These are phyloP conservation scores for Blakeslea trispora DNA, from an alignment of 371 early-diverging fungal species.

Conservation along the genomic window DNA sequence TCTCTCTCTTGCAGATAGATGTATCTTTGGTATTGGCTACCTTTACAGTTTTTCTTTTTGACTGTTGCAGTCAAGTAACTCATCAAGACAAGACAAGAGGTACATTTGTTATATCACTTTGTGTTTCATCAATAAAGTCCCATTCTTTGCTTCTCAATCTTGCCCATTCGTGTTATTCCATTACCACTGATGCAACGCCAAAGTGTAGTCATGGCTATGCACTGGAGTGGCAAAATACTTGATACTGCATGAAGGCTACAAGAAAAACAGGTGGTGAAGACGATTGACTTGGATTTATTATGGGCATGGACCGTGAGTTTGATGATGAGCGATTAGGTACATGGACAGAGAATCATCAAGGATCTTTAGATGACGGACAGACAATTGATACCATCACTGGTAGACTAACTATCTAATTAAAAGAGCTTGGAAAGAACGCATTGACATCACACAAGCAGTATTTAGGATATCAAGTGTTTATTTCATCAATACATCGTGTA, in stretches of 20 bases:
- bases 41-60: slow-evolving; percentile 55
- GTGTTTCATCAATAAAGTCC: slow-evolving; percentile 56
- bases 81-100: slow-evolving; percentile 46
- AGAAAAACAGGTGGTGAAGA: slow-evolving; percentile 14
- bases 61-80: slow-evolving; percentile 27
- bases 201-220: slow-evolving; percentile 45
- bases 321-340: slow-evolving; percentile 31
- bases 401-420: slow-evolving; percentile 30
- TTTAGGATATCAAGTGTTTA: slow-evolving; percentile 36
- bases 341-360: slow-evolving; percentile 35
- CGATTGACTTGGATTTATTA: slow-evolving; percentile 17
- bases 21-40: slow-evolving; percentile 67
- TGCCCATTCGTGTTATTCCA: slow-evolving; percentile 60
- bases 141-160: slow-evolving; percentile 55
- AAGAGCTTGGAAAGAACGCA: slow-evolving; percentile 25
- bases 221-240: slow-evolving; percentile 46
- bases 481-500: slow-evolving; percentile 59
- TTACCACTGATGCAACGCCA: slow-evolving; percentile 62
- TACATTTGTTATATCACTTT: slow-evolving; percentile 44
- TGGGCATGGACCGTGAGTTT: slow-evolving; percentile 23
- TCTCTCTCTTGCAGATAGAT: too few species aligned
- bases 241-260: neutral
- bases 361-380: slow-evolving; percentile 17
- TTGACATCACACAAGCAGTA: slow-evolving; percentile 25
- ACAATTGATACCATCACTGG: slow-evolving; percentile 29